Evolutionary conservation across 495 filamentous ascomycete species (phyloP).

Genomic region (Penicillium paradoxum): DNA sequence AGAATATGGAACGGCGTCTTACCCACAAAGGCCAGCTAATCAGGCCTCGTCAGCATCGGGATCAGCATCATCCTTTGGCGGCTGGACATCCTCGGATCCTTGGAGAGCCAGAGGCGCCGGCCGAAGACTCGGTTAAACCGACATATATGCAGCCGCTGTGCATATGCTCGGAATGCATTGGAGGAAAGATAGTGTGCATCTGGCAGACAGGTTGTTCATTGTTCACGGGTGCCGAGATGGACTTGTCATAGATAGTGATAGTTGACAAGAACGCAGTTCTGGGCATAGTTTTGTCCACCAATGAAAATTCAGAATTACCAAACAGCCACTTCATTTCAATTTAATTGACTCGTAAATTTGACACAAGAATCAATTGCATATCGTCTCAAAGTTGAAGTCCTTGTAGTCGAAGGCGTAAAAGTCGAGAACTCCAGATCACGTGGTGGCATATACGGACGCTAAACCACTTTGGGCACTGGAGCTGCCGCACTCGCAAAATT

Average conservation of each 20-base stretch:
- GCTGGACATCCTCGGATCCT: conserved; percentile 35
- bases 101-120: conserved; percentile 67
- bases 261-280: not conserved
- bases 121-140: conserved; percentile 52
- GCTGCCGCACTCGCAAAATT: conserved; percentile 39
- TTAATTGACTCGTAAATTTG: not conserved
- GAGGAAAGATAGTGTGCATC: not conserved
- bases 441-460: conserved; percentile 16
- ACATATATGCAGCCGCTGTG: not conserved
- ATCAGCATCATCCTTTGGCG: conserved; percentile 23
- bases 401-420: not conserved
- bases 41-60: conserved; percentile 17
- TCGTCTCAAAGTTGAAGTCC: not conserved
- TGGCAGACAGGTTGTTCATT: not conserved
- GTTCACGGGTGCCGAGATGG: not conserved
- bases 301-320: not conserved
- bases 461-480: conserved; percentile 24
- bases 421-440: conserved; percentile 8
- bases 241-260: not conserved
- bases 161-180: not conserved
- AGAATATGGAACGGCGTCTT: conserved; percentile 58
- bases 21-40: conserved; percentile 18
- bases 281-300: not conserved
- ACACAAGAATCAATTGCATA: no score
- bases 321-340: not conserved